A percentile compares a stretch with the other conserved stretches of the same genome.
phyloP scores from a whole-genome alignment of 305 asterid genomes.

The Galium porrigens region DNA sequence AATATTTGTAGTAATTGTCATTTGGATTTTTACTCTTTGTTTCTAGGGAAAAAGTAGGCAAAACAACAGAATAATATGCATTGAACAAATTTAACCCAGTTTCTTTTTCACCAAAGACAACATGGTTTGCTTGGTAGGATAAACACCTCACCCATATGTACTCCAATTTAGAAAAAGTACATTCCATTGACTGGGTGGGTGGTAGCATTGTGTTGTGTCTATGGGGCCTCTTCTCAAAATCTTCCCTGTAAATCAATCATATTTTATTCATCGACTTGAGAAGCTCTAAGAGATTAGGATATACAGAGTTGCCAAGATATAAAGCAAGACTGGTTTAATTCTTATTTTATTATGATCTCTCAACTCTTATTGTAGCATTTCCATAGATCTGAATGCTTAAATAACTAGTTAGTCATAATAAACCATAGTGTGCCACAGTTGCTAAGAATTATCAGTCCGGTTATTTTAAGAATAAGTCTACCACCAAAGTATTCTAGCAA shows the following conservation, averaged over 20 bases:
- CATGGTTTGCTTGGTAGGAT: not conserved
- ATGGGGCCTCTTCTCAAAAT: not conserved
- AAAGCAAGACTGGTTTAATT: not conserved
- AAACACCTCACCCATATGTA: not conserved
- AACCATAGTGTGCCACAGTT: not conserved
- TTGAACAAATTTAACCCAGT: not conserved
- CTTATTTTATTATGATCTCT: not conserved
- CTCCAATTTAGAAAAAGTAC: not conserved
- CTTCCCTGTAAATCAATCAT: not conserved
- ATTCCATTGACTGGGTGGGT: not conserved
- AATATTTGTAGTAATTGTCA: not conserved
- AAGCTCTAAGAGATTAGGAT: too few relatives aligned
- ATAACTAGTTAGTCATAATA: not conserved
- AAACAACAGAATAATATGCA: not conserved
- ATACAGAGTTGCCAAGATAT: not conserved
- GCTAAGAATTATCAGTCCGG: not conserved
- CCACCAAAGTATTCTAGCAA: not conserved
- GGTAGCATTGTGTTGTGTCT: not conserved
- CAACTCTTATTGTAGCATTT: not conserved
- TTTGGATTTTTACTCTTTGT: not conserved
- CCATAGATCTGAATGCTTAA: not conserved
- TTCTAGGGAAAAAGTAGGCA: not conserved
- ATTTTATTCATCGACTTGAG: not conserved
- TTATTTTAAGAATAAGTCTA: not conserved
- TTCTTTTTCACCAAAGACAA: not conserved